Evolutionary conservation across 495 filamentous ascomycete genomes (phyloP), one percentile per base, ranked within the genome.

Genomic region (Neurospora intermedia): DNA sequence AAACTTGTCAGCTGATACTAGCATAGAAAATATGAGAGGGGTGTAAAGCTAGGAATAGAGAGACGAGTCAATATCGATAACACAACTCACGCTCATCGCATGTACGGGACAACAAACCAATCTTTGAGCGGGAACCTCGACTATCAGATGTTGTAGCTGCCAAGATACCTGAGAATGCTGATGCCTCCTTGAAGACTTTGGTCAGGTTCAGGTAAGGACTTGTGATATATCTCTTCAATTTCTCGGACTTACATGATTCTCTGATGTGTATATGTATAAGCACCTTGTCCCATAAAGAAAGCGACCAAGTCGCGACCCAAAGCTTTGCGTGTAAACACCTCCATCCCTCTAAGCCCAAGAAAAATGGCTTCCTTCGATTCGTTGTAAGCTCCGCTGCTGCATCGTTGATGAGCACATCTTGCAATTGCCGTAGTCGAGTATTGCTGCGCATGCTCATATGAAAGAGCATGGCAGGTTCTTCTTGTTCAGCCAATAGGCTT

Each of bases 401-500:
- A 3, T 35, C 15, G 54, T 35, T 13, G 54, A 35, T 27, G 15
- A 66, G 35, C 27, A 35, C 27, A 18, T 38, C 6, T 18, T 38
- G 15, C 27, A 6, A 38, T 16, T 66, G 54, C 54, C 54, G 54
- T 35, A 35, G 54, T 62, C 9, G 18, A 59, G 23, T 59, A 59
- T 6, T 59, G 48, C 48, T 59, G 20, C 48, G 48, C 48, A 59
- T 11, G 11, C 48, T 54, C n/a, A 48, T 59, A 23, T 16, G 48
- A 71, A 43, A 27, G 23, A 35, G 43, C 23, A 27, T 59, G 48
- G 48, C 23, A 16, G 54, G 23, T 62, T 66, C 31, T 15, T 31
- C 54, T 35, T 18, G 27, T 66, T 83, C 79, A 86, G 39, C 85
- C 85, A 48, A 86, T 85, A 0, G 84, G 84, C 83, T 86, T 84